These are phyloP conservation scores for Saccharomycopsis fibuligera DNA, from an alignment of 805 yeast genomes.

Conservation along the genomic window DNA sequence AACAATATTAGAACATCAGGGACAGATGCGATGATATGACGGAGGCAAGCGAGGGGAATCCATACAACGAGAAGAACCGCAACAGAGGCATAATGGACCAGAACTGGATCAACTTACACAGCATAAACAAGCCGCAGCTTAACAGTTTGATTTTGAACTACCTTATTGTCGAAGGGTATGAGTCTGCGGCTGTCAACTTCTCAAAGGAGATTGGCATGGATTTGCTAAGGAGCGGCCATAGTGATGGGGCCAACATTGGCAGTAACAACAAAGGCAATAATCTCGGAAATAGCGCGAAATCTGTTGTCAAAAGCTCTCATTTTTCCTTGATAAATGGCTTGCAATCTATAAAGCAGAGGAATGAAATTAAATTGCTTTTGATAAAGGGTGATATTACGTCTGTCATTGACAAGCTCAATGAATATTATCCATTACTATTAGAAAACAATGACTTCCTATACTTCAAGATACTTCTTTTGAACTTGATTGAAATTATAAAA, in stretches of 20 bases:
- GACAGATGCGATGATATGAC: too few species aligned
- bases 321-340: slow-evolving; percentile 32
- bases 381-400: slow-evolving; percentile 53
- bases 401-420: slow-evolving; percentile 52
- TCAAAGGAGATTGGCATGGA: slow-evolving; percentile 46
- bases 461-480: slow-evolving; percentile 65
- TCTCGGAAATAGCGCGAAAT: not conserved
- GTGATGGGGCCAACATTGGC: not conserved
- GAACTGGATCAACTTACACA: not conserved
- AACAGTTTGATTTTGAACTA: slow-evolving; percentile 61
- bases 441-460: slow-evolving; percentile 61
- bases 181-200: slow-evolving; percentile 56
- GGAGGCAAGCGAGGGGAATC: too few species aligned
- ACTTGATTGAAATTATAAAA: slow-evolving; percentile 75
- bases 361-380: slow-evolving; percentile 46
- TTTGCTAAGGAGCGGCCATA: not conserved
- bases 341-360: slow-evolving; percentile 46
- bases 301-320: not conserved
- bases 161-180: slow-evolving; percentile 72
- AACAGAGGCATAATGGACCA: too few species aligned
- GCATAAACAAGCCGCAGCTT: slow-evolving; percentile 27
- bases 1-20: not conserved
- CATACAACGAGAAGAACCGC: too few species aligned
- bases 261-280: not conserved
- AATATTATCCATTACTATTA: slow-evolving; percentile 55